Base-by-base conservation (phyloP, 306 rosid genomes). In the Pyrus betulifolia region DNA sequence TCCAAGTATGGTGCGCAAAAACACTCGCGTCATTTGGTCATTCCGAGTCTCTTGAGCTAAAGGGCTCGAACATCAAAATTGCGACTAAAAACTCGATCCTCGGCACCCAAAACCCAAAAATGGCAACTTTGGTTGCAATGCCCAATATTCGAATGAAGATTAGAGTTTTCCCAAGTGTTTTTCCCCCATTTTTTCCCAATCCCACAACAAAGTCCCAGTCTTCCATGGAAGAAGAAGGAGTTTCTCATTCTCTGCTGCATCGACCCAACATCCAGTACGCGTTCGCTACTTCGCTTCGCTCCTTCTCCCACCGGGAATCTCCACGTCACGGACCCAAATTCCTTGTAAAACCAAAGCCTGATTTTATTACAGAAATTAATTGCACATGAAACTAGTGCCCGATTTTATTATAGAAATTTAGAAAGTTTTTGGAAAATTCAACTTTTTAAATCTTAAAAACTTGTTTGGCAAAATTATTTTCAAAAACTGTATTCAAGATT, bases 271-370 rank as follows among this genome's bases (percentile, higher is more conserved):
- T 31, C 86, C 73, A 55, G 91, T 95, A 58, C 93, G 97, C 17
- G 97, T 95, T 49, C 96, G 97, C 27, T 95, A 90, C 71, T 95
- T 44, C 96, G 97, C 31, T 95, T 92, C 71, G 99, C 97, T 57
- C 97, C 99, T 68, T 92, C 99, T 67, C 97, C 97, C 2, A 92
- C 97, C 4, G 97, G 97, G 46, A 95, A 95, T 62, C 97, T 95
- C 23, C 97, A 92, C 13, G 97, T 95, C 27, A 35, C 40, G 9
- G 40, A 9, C 40, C 40, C 40, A 35, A 35, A 35, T 35, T 6
- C 40, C 40, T 35, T 35, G 38, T 35, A 8, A 35, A 35, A 35
- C 38, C 38, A 35, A 35, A 6, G 8, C 38, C 8, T 35, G 8
- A 35, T 35, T 35, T 35, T 35, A 35, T 35, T 35, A 35, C 8